Evolutionary conservation across 106 monocot genomes (phyloP).

Genomic region (Alisma plantagoaquatica): DNA sequence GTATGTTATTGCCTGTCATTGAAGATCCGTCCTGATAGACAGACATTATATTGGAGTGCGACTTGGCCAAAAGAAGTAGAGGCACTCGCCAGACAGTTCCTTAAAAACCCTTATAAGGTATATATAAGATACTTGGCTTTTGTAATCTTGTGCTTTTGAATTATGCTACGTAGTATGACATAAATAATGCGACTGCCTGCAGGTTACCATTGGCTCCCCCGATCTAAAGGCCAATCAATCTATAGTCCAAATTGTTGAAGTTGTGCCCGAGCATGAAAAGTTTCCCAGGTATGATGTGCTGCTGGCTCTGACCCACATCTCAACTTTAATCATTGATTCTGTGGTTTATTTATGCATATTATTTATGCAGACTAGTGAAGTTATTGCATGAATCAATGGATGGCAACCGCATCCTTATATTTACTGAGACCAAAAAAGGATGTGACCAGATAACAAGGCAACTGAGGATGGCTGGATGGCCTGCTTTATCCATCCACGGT

Average conservation of each 20-base stretch:
- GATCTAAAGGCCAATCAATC: conserved; percentile 95
- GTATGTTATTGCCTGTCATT: conserved; percentile 5
- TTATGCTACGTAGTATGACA: no score
- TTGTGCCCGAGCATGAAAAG: conserved; percentile 77
- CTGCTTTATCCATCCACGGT: conserved; percentile 95
- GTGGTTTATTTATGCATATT: neutral
- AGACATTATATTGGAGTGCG: conserved; percentile 98
- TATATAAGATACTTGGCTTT: no score
- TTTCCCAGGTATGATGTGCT: conserved; percentile 55
- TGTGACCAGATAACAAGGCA: conserved; percentile 91
- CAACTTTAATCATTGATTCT: no score
- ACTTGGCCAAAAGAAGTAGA: conserved; percentile 98
- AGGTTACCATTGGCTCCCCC: conserved; percentile 89
- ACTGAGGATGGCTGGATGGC: conserved; percentile 92
- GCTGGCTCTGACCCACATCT: no score
- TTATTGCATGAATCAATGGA: conserved; percentile 78
- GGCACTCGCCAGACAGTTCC: conserved; percentile 70
- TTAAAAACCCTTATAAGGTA: conserved; percentile 91
- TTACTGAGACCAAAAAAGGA: conserved; percentile 93
- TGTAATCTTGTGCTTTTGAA: no score
- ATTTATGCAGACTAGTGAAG: conserved; percentile 50
- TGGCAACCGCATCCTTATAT: conserved; percentile 83
- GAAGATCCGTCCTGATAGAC: conserved; percentile 97
- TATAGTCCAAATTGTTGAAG: conserved; percentile 88
- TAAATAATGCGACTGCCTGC: no score